These are phyloP conservation scores for Grifola frondosa DNA, from an alignment of 1,284 basidiomycete genomes.

Conservation along the genomic window DNA sequence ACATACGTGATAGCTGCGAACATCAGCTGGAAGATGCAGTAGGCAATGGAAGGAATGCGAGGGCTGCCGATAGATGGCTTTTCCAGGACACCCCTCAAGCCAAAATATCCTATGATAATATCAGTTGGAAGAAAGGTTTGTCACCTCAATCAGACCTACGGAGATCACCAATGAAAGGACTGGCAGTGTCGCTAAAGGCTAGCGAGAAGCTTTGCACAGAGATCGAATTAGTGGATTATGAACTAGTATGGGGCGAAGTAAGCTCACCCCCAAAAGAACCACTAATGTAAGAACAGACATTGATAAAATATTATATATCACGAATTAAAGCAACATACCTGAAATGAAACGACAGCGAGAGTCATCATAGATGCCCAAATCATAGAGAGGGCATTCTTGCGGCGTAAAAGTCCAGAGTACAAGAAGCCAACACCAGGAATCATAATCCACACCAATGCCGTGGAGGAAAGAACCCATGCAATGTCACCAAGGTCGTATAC, in stretches of 20 bases:
- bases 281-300: slow-evolving; percentile 30
- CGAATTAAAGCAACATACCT: slow-evolving; percentile 21
- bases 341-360: slow-evolving; percentile 50
- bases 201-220: slow-evolving; percentile 35
- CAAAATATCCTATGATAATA: slow-evolving; percentile 63
- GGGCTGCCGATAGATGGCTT: slow-evolving; percentile 69
- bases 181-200: slow-evolving; percentile 45
- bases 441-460: slow-evolving; percentile 85
- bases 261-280: slow-evolving; percentile 44
- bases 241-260: background rate
- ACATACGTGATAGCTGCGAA: slow-evolving; percentile 78
- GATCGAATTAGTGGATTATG: background rate
- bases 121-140: background rate
- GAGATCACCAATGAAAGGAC: slow-evolving; percentile 39
- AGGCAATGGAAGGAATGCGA: slow-evolving; percentile 78
- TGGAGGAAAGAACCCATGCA: slow-evolving; percentile 68
- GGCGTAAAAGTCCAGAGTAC: slow-evolving; percentile 79
- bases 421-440: slow-evolving; percentile 87
- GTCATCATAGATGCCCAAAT: slow-evolving; percentile 79
- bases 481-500: slow-evolving; percentile 76
- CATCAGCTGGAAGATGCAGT: slow-evolving; percentile 85
- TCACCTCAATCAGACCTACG: slow-evolving; percentile 6
- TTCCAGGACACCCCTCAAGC: slow-evolving; percentile 75
- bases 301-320: too few relatives aligned
- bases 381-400: slow-evolving; percentile 92